A percentile compares a stretch with the other conserved stretches of the same genome.
phyloP scores from a whole-genome alignment of 2,329 filamentous ascomycete genomes.

The Nemania diffusa region DNA sequence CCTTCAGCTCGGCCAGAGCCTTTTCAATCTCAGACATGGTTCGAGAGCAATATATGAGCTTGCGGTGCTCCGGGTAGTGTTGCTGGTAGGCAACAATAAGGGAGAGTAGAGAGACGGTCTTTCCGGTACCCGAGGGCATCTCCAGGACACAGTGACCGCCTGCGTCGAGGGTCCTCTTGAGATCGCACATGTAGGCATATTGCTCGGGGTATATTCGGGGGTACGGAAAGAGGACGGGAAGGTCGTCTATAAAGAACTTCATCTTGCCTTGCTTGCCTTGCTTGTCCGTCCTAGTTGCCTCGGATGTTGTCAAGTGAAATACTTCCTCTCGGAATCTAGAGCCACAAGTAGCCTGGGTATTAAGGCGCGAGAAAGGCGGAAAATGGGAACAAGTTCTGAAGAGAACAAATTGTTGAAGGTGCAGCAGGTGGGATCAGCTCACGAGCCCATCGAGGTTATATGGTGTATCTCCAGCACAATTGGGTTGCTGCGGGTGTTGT shows the following conservation, averaged over 20 bases:
- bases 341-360: neutral
- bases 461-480: neutral
- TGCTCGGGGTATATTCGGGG: slow-evolving; percentile 66
- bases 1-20: slow-evolving; percentile 88
- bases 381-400: neutral
- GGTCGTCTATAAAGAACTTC: slow-evolving; percentile 81
- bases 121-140: slow-evolving; percentile 98
- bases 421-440: neutral
- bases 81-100: slow-evolving; percentile 97
- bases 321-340: neutral
- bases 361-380: neutral
- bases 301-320: neutral
- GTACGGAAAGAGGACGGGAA: slow-evolving; percentile 56
- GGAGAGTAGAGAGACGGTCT: slow-evolving; percentile 94
- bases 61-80: slow-evolving; percentile 89
- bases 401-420: neutral
- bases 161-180: slow-evolving; percentile 89
- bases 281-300: neutral
- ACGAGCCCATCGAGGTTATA: neutral
- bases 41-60: slow-evolving; percentile 98
- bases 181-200: slow-evolving; percentile 85
- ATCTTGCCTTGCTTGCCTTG: slow-evolving; percentile 55
- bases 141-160: slow-evolving; percentile 96
- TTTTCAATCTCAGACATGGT: slow-evolving; percentile 99
- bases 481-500: neutral